Evolutionary conservation across 2,329 filamentous ascomycete genomes (phyloP), one percentile per base, ranked within the genome.

Genomic region (Alternaria rosae): DNA sequence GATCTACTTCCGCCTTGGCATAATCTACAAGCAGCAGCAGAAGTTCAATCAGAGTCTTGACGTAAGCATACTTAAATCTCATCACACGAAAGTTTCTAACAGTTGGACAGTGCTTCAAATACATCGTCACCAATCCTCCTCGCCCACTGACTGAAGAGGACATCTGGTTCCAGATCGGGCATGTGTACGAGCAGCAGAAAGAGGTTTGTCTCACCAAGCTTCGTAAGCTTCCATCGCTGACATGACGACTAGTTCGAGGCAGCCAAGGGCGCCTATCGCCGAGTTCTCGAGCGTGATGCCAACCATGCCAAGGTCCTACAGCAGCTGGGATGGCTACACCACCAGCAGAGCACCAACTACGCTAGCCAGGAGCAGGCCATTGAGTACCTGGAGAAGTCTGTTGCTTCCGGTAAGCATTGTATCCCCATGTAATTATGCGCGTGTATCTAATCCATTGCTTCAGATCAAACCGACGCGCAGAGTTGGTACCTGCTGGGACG

Each of bases 101-200:
- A n/a, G 13, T 20, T 2, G 20, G n/a, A 9, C 54, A 97, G 92
- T 98, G 95, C 84, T 99, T 99, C 84, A 95, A 95, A 81, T 98
- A 97, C 78, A 99, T 99, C 70, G 94, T 98, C 66, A 91, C 88
- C 70, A 94, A 97, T 55, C 94, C 95, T 26, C 95, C 95, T 4
- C 90, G 92, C 5, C 95, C 95, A 3, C 81, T 99, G 71, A 97
- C 94, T 0, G 94, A 98, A 79, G 94, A 98, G 79, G 95, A 99
- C 73, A 99, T 99, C 63, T 98, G 94, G 94, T 99, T 99, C 84
- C 95, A 99, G 80, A 98, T 99, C 76, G 95, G 95, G 25, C 95
- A 99, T 79, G 95, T 99, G 52, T 94, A 99, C 75, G 95, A 99
- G 78, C 95, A 98, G 76, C 94, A 98, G 80, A 98, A 98, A 85